Evolutionary conservation across 345 rosid genomes (phyloP), one percentile per base, ranked within the genome.

Genomic region (Eucalyptus melliodora): DNA sequence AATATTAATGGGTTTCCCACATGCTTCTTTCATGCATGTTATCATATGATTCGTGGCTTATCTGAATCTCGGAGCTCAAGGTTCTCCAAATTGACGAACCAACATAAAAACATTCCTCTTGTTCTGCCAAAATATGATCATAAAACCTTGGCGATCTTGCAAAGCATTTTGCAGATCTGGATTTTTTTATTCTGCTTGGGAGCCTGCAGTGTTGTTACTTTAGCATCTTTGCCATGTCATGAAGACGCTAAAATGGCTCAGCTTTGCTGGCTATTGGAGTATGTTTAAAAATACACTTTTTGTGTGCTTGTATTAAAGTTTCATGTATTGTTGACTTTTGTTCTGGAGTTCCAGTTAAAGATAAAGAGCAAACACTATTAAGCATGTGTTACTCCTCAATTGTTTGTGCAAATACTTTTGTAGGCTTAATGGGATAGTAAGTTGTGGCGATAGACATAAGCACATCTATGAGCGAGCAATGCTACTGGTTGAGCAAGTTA

Each of bases 401-500:
- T 34, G 82, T 65, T 87, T 50, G 0, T 89, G 40, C 88, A 27
- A 91, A 88, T 37, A 90, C 37, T 53, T 89, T 83, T 92, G 59
- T 87, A 98, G 99, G 90, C 96, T 98, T 86, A 95, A 97, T 91
- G 99, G 99, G 88, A 98, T 97, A 93, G 97, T 95, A 92, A 95
- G 96, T 53, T 98, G 98, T 91, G 99, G 99, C 88, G 91, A 94
- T 89, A 92, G 95, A 26, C 88, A 97, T 92, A 92, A 94, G 90
- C 98, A 97, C 92, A 96, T 98, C 50, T 96, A 94, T 93, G 94
- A 96, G 89, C 97, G 99, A 94, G 97, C 98, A 82, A 95, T 97
- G 97, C 92, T 96, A 85, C 91, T 96, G 47, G 98, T 96, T 90
- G 99, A 96, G 93, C 99, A 98, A 95, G 99, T 97, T 86, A 98